Percentiles rank a stretch among this genome's conserved stretches.
Conservation (phyloP, 2,329 filamentous ascomycete genomes). For the Talaromyces sp. region DNA sequence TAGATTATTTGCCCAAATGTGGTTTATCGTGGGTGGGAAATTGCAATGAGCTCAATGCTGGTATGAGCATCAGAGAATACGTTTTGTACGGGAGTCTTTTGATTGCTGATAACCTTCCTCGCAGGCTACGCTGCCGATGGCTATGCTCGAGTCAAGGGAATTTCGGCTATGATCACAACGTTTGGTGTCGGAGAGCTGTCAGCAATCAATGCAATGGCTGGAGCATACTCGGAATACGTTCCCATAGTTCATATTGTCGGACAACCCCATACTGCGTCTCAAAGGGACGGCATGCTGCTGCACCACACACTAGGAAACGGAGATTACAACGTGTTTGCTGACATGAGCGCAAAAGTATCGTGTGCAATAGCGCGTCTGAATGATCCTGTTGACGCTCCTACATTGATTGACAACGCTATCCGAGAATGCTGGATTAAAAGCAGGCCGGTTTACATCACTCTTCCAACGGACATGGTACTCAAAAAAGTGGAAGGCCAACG, state of each 20-base stretch:
- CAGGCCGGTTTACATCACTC: constrained; percentile 56
- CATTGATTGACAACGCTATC: constrained; percentile 54
- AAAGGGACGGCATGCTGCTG: constrained; percentile 46
- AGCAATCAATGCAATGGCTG: constrained; percentile 70
- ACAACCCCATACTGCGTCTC: constrained; percentile 47
- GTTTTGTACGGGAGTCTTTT: neutral
- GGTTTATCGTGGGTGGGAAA: constrained; percentile 61
- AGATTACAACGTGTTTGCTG: constrained; percentile 52
- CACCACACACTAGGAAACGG: constrained; percentile 70
- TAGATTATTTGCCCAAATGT: constrained; percentile 58
- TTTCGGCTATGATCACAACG: constrained; percentile 67
- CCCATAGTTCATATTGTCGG: constrained; percentile 64
- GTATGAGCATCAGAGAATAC: constrained; percentile 32
- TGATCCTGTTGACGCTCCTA: constrained; percentile 47
- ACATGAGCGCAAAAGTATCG: constrained; percentile 53
- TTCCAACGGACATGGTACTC: constrained; percentile 59
- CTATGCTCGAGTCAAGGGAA: constrained; percentile 68
- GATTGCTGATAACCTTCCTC: neutral
- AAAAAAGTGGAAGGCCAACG: constrained; percentile 70
- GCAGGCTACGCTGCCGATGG: constrained; percentile 70
- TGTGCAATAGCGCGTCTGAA: constrained; percentile 51
- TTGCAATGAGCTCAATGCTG: constrained; percentile 61
- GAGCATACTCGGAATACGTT: constrained; percentile 71
- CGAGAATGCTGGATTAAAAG: constrained; percentile 53
- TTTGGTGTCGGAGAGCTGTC: constrained; percentile 70